These are phyloP conservation scores for Neurospora crassa DNA, from an alignment of 2,329 filamentous ascomycete genomes.

Conservation along the genomic window DNA sequence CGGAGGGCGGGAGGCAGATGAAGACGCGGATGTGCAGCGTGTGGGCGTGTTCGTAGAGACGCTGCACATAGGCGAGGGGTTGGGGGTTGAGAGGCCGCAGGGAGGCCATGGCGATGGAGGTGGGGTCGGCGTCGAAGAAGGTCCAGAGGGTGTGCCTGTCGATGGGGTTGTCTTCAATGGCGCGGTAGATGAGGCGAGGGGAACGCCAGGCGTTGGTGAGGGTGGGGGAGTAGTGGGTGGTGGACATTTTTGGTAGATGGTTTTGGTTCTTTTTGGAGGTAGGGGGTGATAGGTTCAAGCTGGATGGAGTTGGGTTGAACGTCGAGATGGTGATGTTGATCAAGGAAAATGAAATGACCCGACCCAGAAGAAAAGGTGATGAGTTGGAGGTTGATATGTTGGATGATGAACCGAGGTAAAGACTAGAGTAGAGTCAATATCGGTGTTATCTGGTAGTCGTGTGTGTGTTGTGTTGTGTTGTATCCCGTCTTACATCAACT, in stretches of 20 bases:
- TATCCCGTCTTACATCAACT: not conserved
- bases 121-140: slow-evolving; percentile 13
- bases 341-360: too few species aligned
- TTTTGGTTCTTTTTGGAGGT: not conserved
- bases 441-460: not conserved
- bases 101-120: slow-evolving; percentile 7
- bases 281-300: not conserved
- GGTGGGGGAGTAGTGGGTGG: not conserved
- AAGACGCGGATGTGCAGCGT: slow-evolving; percentile 13
- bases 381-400: not conserved
- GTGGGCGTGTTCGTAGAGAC: slow-evolving; percentile 7
- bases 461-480: not conserved
- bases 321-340: not conserved
- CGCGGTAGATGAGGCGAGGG: slow-evolving; percentile 18
- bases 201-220: slow-evolving; percentile 15
- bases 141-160: slow-evolving; percentile 16
- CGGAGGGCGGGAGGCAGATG: slow-evolving; percentile 14
- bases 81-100: slow-evolving; percentile 8
- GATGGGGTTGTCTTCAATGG: slow-evolving; percentile 16
- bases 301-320: not conserved
- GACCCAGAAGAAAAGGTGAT: not conserved
- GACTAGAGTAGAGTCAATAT: not conserved
- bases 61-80: slow-evolving; percentile 5
- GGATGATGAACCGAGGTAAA: not conserved
- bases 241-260: not conserved